Percentiles rank a stretch among this genome's conserved stretches.
Conservation (phyloP, 108 stramenopile genomes). For the Pelagomonas calceolata region DNA sequence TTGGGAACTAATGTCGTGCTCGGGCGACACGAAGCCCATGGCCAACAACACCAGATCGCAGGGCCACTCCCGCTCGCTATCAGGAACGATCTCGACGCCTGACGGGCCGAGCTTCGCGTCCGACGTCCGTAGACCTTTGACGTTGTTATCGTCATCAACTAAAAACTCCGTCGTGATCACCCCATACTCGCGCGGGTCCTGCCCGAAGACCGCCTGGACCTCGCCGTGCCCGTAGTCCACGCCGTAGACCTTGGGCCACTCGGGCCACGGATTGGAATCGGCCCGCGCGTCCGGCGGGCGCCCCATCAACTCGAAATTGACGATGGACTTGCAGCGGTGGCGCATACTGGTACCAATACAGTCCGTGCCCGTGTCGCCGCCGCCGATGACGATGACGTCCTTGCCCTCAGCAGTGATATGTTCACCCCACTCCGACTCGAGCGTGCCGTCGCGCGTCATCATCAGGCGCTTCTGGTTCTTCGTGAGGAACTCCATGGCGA, state of each 20-base stretch:
- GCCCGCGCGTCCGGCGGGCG: constrained; percentile 79
- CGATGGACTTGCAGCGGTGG: constrained; percentile 85
- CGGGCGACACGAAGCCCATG: constrained; percentile 95
- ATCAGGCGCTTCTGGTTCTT: constrained; percentile 88
- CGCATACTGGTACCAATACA: constrained; percentile 96
- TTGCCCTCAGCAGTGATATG: constrained; percentile 91
- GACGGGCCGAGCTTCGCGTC: constrained; percentile 59
- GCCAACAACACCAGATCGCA: constrained; percentile 78
- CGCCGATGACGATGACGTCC: constrained; percentile 96
- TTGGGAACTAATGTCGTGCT: constrained; percentile 62
- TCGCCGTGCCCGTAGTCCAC: constrained; percentile 95
- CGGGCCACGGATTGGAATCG: constrained; percentile 90
- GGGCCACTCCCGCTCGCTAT: constrained; percentile 82
- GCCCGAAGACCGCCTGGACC: constrained; percentile 78
- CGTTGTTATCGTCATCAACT: constrained; percentile 70
- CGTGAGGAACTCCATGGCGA: constrained; percentile 90
- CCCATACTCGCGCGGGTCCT: constrained; percentile 87
- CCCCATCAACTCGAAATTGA: constrained; percentile 94
- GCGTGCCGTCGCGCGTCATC: constrained; percentile 78
- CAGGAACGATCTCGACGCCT: constrained; percentile 56
- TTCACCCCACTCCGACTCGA: constrained; percentile 82
- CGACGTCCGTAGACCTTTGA: constrained; percentile 84
- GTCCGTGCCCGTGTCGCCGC: constrained; percentile 93
- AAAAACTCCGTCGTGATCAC: constrained; percentile 93
- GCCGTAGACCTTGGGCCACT: constrained; percentile 90